Evolutionary conservation across 306 rosid species (phyloP).

Genomic region (Lathyrus aphaca): DNA sequence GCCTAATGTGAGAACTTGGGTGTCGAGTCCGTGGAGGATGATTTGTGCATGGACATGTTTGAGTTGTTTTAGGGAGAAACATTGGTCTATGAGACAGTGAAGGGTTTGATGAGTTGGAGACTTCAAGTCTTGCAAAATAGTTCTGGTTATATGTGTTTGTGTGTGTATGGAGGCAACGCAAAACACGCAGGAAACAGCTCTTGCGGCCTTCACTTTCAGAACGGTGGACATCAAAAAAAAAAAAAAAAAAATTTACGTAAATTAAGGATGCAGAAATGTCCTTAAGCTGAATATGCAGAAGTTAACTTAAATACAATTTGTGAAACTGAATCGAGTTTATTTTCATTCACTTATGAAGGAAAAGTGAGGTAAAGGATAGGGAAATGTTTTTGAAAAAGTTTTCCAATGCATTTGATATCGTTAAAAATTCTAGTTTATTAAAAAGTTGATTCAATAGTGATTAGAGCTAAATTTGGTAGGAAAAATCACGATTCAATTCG

Average conservation of each 20-base stretch:
- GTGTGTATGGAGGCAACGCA: conserved; percentile 34
- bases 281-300: too few species aligned
- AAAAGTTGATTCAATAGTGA: too few species aligned
- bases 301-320: too few species aligned
- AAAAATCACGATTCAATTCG: too few species aligned
- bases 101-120: conserved; percentile 57
- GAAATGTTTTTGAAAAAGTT: too few species aligned
- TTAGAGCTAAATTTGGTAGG: too few species aligned
- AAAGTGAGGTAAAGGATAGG: too few species aligned
- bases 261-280: too few species aligned
- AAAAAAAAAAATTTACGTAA: neutral
- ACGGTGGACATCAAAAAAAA: conserved; percentile 35
- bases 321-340: too few species aligned
- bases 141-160: conserved; percentile 32
- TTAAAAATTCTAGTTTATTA: too few species aligned
- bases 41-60: conserved; percentile 66
- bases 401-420: too few species aligned
- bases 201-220: conserved; percentile 44
- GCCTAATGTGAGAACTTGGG: conserved; percentile 54
- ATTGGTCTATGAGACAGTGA: conserved; percentile 56
- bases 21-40: conserved; percentile 54
- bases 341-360: too few species aligned
- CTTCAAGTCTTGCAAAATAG: conserved; percentile 47
- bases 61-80: conserved; percentile 60
- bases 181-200: conserved; percentile 51